A percentile compares a stretch with the other conserved stretches of the same genome.
These are phyloP conservation scores for Albugo laibachii DNA, from an alignment of 352 stramenopile species.

Conservation along the genomic window DNA sequence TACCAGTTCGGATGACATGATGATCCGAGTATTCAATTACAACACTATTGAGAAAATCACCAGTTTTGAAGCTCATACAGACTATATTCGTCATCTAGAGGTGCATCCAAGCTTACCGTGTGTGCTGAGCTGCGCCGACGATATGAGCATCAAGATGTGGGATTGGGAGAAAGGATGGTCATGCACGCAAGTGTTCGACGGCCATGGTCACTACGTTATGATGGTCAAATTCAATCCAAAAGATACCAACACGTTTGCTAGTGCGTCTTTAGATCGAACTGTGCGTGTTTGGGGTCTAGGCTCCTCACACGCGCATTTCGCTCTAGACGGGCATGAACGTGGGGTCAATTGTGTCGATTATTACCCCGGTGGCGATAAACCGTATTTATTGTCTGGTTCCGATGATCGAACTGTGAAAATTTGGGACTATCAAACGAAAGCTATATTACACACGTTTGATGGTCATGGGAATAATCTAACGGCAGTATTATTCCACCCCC, in stretches of 20 bases:
- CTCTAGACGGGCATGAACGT: conserved; percentile 83
- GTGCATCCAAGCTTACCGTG: conserved; percentile 95
- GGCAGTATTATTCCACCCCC: conserved; percentile 95
- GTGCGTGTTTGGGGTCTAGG: conserved; percentile 93
- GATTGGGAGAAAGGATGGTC: conserved; percentile 87
- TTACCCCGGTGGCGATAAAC: conserved; percentile 96
- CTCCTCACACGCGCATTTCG: conserved; percentile 85
- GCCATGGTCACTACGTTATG: conserved; percentile 99
- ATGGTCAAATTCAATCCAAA: conserved; percentile 99
- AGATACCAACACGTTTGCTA: conserved; percentile 97
- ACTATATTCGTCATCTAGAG: conserved; percentile 97
- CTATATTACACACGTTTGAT: conserved; percentile 96
- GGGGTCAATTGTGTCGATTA: conserved; percentile 99
- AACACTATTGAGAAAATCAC: conserved; percentile 97
- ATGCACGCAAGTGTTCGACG: conserved; percentile 68
- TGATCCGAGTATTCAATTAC: conserved; percentile 97
- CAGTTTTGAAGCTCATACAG: conserved; percentile 91
- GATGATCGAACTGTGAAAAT: conserved; percentile 97
- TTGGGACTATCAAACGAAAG: conserved; percentile 99
- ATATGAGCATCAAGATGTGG: conserved; percentile 99
- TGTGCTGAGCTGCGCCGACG: conserved; percentile 91
- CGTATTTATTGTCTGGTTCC: conserved; percentile 93
- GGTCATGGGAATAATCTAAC: conserved; percentile 98
- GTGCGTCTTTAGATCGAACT: conserved; percentile 90
- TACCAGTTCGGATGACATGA: conserved; percentile 90